Base-by-base conservation (phyloP, 768 basidiomycete genomes). In the Russula griseocarnosa region DNA sequence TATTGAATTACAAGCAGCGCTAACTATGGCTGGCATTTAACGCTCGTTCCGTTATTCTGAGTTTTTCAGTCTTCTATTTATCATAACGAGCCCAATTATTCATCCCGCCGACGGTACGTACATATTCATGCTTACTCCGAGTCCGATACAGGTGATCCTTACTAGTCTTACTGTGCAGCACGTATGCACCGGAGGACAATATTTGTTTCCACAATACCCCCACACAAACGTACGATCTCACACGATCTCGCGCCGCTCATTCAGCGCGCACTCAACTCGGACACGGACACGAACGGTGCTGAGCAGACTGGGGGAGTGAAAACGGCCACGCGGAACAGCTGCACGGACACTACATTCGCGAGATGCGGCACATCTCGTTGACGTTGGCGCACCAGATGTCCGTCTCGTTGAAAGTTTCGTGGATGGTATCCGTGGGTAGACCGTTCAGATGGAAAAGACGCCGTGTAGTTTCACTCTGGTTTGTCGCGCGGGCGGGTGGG, bases 331-430 rank as follows among this genome's bases (percentile, higher is more conserved):
- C 51, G 3, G 58, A 62, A 20, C 16, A 14, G 2, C 68, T 84
- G 7, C 87, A 85, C 73, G 68, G 69, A 32, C 74, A 74, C 67
- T 92, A 90, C 71, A 71, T 75, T 13, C 81, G 84, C 62, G 88
- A 93, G 72, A 76, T 93, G 63, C 74, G 78, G 18, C 92, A 90
- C 71, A 87, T 90, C 73, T 92, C 11, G 83, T 86, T 10, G 79
- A 81, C 58, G n/a, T n/a, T n/a, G n/a, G n/a, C n/a, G 74, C 77
- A 10, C 79, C 84, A 1, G 83, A 81, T 9, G 77, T 77, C 9
- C 79, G 79, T 34, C 77, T 93, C 76, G n/a, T n/a, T n/a, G n/a
- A n/a, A n/a, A n/a, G n/a, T n/a, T n/a, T n/a, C n/a, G n/a, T n/a
- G n/a, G n/a, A n/a, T n/a, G n/a, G n/a, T n/a, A n/a, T n/a, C n/a